Base-by-base conservation (phyloP, 169 alveolate genomes). In the Cyclospora cayetanensis region DNA sequence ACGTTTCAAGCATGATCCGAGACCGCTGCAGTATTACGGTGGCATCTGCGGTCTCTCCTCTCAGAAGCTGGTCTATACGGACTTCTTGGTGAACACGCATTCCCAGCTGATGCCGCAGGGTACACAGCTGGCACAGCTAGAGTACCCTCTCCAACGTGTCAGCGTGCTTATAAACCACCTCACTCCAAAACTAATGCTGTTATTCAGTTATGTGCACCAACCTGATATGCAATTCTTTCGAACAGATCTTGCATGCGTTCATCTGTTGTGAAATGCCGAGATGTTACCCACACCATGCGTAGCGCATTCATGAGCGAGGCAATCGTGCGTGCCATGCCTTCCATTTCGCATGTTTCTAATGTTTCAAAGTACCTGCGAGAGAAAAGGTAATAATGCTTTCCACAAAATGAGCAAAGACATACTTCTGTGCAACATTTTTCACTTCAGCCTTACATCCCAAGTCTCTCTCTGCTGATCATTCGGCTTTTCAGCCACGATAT, bases 241-340 rank as follows among this genome's bases (percentile, higher is more conserved):
- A 94, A 66, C 68, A 94, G 88, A 66, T 93, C 94, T 79, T 94
- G 95, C 95, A 94, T 92, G 83, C 91, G 88, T 83, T 92, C 94
- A 83, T 94, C 96, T 4, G 94, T 88, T 84, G 93, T 94, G 94
- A 86, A 94, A 80, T 94, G 94, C 65, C 95, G 66, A 27, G 95
- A 93, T 68, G 94, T 93, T 63, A 93, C 83, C 96, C 96, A 94
- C 31, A 94, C 94, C 96, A 91, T 91, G 79, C 94, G 90, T 63
- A 94, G 52, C 20, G 94, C 94, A 53, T 89, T 74, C 94, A 94
- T 55, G 90, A 94, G 86, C 31, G 93, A 74, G 27, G 94, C 93
- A n/a, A 94, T 87, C 25, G 95, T 52, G 80, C 86, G 95, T 4
- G 93, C 93, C 34, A 93, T 90, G 88, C 84, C 84, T 20, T 79